Evolutionary conservation across 2,329 filamentous ascomycete species (phyloP).

Genomic region (Microsporum audouinii): DNA sequence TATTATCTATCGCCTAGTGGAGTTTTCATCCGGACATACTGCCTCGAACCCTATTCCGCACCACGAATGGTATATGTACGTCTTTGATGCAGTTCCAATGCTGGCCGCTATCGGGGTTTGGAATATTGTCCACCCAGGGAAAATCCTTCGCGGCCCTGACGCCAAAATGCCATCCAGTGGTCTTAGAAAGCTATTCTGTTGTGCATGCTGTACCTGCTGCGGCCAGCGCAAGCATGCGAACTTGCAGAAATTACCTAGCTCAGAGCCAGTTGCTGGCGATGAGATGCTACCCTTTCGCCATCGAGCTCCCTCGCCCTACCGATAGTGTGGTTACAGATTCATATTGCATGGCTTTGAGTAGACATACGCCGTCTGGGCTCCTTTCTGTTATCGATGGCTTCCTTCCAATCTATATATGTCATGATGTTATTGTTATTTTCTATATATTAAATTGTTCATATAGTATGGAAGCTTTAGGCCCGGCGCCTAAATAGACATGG

Average conservation of each 20-base stretch:
- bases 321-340: background rate
- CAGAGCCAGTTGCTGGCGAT: background rate
- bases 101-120: conserved; percentile 26
- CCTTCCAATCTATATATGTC: too few relatives aligned
- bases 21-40: conserved; percentile 43
- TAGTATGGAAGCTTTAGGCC: too few relatives aligned
- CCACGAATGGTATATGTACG: conserved; percentile 29
- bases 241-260: conserved; percentile 4
- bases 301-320: background rate
- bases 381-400: too few relatives aligned
- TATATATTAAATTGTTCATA: too few relatives aligned
- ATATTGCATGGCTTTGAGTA: background rate
- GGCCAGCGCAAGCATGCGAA: background rate
- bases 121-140: conserved; percentile 30
- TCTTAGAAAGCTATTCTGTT: background rate
- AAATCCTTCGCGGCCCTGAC: conserved; percentile 21
- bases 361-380: too few relatives aligned
- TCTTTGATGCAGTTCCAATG: conserved; percentile 33
- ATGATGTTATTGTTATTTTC: too few relatives aligned
- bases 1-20: conserved; percentile 48
- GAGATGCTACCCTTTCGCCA: conserved; percentile 2
- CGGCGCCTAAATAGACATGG: too few relatives aligned
- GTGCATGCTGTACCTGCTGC: background rate
- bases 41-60: conserved; percentile 28
- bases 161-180: conserved; percentile 2